Conservation (phyloP, 495 filamentous ascomycete species). For the Achaetomiella virescens region DNA sequence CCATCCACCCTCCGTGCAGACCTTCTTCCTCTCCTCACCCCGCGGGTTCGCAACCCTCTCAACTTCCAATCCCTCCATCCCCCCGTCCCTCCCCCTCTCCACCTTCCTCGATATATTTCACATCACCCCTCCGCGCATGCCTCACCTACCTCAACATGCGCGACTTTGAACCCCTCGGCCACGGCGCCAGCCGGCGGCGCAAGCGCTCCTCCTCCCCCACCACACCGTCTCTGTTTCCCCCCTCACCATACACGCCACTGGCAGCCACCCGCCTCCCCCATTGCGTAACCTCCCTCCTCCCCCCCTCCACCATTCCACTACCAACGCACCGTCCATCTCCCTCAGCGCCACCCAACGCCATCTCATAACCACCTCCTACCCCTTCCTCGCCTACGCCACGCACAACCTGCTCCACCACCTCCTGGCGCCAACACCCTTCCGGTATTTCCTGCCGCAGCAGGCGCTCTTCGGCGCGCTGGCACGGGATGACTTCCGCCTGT, state of each 20-base stretch:
- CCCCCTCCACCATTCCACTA: constrained; percentile 5
- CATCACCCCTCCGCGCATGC: constrained; percentile 29
- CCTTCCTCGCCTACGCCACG: constrained; percentile 35
- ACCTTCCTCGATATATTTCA: constrained; percentile 29
- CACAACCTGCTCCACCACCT: constrained; percentile 33
- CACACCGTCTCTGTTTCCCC: not conserved
- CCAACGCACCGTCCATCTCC: no score
- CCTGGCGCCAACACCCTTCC: constrained; percentile 25
- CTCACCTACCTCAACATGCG: constrained; percentile 34
- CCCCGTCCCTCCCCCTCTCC: constrained; percentile 2
- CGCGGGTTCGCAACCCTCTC: constrained; percentile 31
- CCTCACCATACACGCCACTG: not conserved
- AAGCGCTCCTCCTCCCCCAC: not conserved
- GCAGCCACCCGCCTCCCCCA: not conserved
- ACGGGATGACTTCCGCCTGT: constrained; percentile 26
- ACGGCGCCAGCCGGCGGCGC: not conserved
- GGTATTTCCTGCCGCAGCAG: constrained; percentile 34
- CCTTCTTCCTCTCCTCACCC: constrained; percentile 32
- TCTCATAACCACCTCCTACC: constrained; percentile 27
- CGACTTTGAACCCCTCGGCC: constrained; percentile 30
- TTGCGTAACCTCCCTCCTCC: not conserved
- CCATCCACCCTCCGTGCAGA: constrained; percentile 31
- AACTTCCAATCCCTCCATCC: constrained; percentile 8
- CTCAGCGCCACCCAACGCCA: constrained; percentile 27
- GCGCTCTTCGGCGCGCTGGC: constrained; percentile 22